Evolutionary conservation across 2,329 filamentous ascomycete genomes (phyloP).

Genomic region (Fusarium denticulatum): DNA sequence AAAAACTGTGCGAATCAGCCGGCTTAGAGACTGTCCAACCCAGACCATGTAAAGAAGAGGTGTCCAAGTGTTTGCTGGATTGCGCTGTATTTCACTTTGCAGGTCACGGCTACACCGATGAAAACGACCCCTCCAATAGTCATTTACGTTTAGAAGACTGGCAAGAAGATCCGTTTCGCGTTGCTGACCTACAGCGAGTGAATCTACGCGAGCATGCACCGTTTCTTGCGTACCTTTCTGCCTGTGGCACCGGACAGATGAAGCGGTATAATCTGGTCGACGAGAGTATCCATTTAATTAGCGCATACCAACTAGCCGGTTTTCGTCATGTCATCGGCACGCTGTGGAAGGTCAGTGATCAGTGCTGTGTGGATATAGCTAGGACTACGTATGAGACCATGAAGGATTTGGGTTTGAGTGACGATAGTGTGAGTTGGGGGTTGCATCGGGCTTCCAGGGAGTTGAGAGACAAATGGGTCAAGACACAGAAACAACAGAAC

Average conservation of each 20-base stretch:
- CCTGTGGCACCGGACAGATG: not conserved
- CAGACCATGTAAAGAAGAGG: rapidly evolving
- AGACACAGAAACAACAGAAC: rapidly evolving
- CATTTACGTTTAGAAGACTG: rapidly evolving
- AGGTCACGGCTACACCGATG: not conserved
- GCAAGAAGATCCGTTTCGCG: rapidly evolving
- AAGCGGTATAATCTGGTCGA: not conserved
- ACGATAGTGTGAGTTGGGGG: rapidly evolving
- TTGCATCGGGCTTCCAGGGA: rapidly evolving
- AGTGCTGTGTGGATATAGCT: not conserved
- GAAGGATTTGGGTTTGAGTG: rapidly evolving
- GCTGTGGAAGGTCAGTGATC: not conserved
- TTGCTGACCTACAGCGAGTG: rapidly evolving
- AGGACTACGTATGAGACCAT: not conserved
- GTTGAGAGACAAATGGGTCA: not conserved
- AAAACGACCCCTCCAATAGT: rapidly evolving
- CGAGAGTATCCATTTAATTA: not conserved
- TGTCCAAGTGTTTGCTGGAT: rapidly evolving
- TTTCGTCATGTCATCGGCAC: not conserved
- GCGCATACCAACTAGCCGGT: rapidly evolving
- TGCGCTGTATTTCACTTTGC: not conserved
- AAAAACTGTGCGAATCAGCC: rapidly evolving
- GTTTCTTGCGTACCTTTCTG: not conserved
- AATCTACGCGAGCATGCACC: rapidly evolving
- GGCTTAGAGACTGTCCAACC: rapidly evolving